Percentiles rank a stretch among this genome's conserved stretches.
phyloP scores from a whole-genome alignment of 805 yeast species.

The Jamesozyma piceae region DNA sequence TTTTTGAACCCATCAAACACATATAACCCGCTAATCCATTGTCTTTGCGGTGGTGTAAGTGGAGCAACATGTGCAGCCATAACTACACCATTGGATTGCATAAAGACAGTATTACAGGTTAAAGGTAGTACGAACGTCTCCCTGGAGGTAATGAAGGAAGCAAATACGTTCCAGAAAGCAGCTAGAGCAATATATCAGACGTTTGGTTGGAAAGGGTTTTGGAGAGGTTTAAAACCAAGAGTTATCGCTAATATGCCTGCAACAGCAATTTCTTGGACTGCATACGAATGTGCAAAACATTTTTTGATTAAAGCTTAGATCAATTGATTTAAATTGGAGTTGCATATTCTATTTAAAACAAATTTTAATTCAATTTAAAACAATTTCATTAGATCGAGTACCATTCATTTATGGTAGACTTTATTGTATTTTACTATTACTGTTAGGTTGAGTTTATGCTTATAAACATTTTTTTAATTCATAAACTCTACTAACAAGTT shows the following conservation, averaged over 20 bases:
- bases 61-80: constrained; percentile 94
- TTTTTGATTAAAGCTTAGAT: constrained; percentile 16
- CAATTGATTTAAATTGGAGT: background rate
- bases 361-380: background rate
- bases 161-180: constrained; percentile 63
- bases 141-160: constrained; percentile 34
- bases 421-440: too few species aligned
- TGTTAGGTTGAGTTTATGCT: too few species aligned
- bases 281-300: constrained; percentile 89
- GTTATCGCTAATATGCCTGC: constrained; percentile 88
- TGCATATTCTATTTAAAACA: background rate
- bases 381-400: background rate
- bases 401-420: too few species aligned
- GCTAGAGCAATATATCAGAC: constrained; percentile 51
- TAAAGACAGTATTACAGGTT: constrained; percentile 86
- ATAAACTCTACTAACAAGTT: too few species aligned
- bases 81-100: constrained; percentile 89
- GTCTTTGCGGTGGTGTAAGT: constrained; percentile 85
- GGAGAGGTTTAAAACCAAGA: constrained; percentile 83
- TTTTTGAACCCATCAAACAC: constrained; percentile 64
- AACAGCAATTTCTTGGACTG: constrained; percentile 96
- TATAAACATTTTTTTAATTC: too few species aligned
- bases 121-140: constrained; percentile 43
- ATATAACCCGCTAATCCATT: constrained; percentile 86
- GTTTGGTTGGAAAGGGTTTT: constrained; percentile 59